Evolutionary conservation across 2,329 filamentous ascomycete species (phyloP), one percentile per base, ranked within the genome.

Genomic region (Fusarium sp.): DNA sequence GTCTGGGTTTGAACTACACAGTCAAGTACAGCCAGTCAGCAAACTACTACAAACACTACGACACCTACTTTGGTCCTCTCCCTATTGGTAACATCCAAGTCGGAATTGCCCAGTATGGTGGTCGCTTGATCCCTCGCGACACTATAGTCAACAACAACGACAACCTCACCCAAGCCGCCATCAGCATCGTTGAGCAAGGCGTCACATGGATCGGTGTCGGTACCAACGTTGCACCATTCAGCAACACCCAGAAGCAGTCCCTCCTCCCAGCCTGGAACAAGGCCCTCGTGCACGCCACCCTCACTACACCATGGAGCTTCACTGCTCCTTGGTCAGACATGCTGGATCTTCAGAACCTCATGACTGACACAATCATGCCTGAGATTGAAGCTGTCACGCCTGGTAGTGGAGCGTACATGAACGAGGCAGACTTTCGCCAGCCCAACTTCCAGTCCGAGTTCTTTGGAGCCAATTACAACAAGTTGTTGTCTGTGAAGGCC

Each of bases 401-500:
- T 0, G 82, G 80, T 0, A 80, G 81, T 9, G 85, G 84, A 5
- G 78, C 82, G 3, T 88, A 88, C 74, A 81, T 86, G 81, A 89
- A 88, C 70, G 87, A 90, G 79, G 86, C 83, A 3, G 83, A 88
- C 74, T 85, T 85, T 44, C 78, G 79, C 35, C 81, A 86, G 75
- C 80, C 80, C 1, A 75, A 84, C 51, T 88, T 81, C 77, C 79
- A 86, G 75, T 33, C 38, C 8, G 42, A 81, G 28, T 78, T 74
- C 6, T 88, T 87, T 65, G 86, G 86, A 4, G 62, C 30, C 4
- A 87, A 87, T 68, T 89, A 88, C 64, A 69, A 76, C 4, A 74
- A 70, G 18, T 72, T 89, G 22, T 51, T 83, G 24, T 35, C 55
- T 3, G 81, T 90, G 24, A 91, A 91, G 83, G 75, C 81, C 26